A percentile compares a stretch with the other conserved stretches of the same genome.
Conservation (phyloP, 2,329 filamentous ascomycete genomes). For the Colletotrichum plurivorum region DNA sequence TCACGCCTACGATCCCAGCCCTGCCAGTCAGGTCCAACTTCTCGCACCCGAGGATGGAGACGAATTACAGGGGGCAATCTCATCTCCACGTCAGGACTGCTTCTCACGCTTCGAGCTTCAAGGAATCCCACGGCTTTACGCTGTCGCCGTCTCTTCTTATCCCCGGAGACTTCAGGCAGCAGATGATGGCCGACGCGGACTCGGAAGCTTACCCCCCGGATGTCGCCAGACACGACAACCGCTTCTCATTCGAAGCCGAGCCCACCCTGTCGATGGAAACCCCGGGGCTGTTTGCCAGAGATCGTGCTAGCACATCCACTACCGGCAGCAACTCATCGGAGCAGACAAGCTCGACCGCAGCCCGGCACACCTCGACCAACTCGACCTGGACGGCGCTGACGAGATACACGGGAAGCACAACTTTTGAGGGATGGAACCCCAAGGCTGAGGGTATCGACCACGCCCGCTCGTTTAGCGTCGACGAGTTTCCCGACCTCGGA, state of each 20-base stretch:
- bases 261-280: conserved; percentile 52
- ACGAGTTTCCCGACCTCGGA: conserved; percentile 42
- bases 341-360: conserved; percentile 62
- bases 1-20: conserved; percentile 57
- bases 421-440: conserved; percentile 47
- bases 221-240: conserved; percentile 48
- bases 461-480: conserved; percentile 45
- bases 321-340: conserved; percentile 64
- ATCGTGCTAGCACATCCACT: conserved; percentile 70
- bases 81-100: conserved; percentile 55
- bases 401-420: conserved; percentile 67
- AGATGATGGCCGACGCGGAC: conserved; percentile 55
- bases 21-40: conserved; percentile 63
- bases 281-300: conserved; percentile 50
- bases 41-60: conserved; percentile 61
- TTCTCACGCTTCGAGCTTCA: conserved; percentile 68
- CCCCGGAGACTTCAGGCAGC: conserved; percentile 70
- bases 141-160: conserved; percentile 75
- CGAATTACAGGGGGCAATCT: conserved; percentile 46
- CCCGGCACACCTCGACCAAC: conserved; percentile 67
- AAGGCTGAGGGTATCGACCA: conserved; percentile 51
- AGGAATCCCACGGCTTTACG: conserved; percentile 71
- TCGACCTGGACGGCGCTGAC: conserved; percentile 69
- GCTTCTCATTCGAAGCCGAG: conserved; percentile 52
- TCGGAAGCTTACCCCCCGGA: conserved; percentile 50